Evolutionary conservation across 2,329 filamentous ascomycete genomes (phyloP).

Genomic region (Colletotrichum plurivorum): DNA sequence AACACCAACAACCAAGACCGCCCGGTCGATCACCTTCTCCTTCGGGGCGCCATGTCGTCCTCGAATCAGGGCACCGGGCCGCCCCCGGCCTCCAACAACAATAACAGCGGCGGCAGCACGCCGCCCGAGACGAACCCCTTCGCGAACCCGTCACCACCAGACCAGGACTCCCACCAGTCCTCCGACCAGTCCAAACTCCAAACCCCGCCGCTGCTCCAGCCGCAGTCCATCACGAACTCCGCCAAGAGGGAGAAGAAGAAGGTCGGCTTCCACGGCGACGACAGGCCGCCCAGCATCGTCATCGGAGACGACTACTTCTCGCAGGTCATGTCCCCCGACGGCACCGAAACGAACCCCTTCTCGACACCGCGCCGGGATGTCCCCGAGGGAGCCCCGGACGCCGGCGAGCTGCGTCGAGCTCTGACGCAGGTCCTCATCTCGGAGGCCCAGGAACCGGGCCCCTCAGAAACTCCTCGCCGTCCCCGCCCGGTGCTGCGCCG

Average conservation of each 20-base stretch:
- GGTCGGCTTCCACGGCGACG: constrained; percentile 49
- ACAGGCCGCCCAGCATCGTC: constrained; percentile 49
- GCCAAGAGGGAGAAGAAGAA: constrained; percentile 56
- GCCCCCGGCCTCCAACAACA: constrained; percentile 11
- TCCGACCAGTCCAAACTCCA: constrained; percentile 15
- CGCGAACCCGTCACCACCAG: constrained; percentile 19
- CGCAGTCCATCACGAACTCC: not conserved
- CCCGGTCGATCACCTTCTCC: constrained; percentile 26
- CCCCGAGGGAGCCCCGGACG: constrained; percentile 53
- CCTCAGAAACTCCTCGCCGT: constrained; percentile 38
- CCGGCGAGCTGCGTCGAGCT: constrained; percentile 54
- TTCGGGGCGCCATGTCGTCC: constrained; percentile 23
- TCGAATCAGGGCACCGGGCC: constrained; percentile 27
- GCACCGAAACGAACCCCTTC: constrained; percentile 31
- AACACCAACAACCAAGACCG: not conserved
- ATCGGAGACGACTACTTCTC: constrained; percentile 41
- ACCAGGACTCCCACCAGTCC: not conserved
- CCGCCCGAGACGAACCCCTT: constrained; percentile 15
- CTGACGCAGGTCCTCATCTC: constrained; percentile 55
- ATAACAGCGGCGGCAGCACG: constrained; percentile 5
- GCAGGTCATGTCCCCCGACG: constrained; percentile 26
- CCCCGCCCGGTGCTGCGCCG: constrained; percentile 57
- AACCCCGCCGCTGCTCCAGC: constrained; percentile 30
- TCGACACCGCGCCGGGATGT: constrained; percentile 40
- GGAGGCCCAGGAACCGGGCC: constrained; percentile 42